phyloP scores from a whole-genome alignment of 2,329 filamentous ascomycete genomes.

The Penicillium capsulatum region DNA sequence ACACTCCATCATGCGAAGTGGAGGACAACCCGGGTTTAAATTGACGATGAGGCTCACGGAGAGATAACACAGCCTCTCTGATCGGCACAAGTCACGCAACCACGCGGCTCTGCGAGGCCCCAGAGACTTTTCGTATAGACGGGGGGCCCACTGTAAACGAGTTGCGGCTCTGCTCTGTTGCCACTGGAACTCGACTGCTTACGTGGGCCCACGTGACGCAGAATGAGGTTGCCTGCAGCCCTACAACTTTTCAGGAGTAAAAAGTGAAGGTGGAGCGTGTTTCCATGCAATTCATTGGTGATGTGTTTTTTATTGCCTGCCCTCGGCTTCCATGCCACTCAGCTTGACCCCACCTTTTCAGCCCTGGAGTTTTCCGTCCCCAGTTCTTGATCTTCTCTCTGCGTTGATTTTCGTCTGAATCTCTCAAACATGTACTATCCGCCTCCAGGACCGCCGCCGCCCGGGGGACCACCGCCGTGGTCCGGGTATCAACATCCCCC shows the following conservation, averaged over 20 bases:
- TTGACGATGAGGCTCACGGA: no score
- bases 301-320: no score
- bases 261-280: no score
- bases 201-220: neutral
- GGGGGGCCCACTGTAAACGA: no score
- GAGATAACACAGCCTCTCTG: no score
- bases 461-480: slow-evolving; percentile 14
- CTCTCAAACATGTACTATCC: slow-evolving; percentile 22
- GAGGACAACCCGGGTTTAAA: no score
- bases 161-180: no score
- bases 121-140: neutral
- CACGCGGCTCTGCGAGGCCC: slow-evolving; percentile 1
- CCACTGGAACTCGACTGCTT: neutral
- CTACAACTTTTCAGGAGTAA: no score
- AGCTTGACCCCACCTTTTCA: no score
- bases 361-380: no score
- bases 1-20: neutral
- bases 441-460: slow-evolving; percentile 15
- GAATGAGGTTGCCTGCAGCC: slow-evolving; percentile 13
- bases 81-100: neutral
- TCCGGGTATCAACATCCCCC: slow-evolving; percentile 15
- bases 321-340: no score
- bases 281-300: no score
- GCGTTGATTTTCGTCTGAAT: neutral
- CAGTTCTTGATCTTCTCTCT: neutral